A percentile compares a stretch with the other conserved stretches of the same genome.
These are phyloP conservation scores for Trypanosoma caninum DNA, from an alignment of 208 protist species.

Conservation along the genomic window DNA sequence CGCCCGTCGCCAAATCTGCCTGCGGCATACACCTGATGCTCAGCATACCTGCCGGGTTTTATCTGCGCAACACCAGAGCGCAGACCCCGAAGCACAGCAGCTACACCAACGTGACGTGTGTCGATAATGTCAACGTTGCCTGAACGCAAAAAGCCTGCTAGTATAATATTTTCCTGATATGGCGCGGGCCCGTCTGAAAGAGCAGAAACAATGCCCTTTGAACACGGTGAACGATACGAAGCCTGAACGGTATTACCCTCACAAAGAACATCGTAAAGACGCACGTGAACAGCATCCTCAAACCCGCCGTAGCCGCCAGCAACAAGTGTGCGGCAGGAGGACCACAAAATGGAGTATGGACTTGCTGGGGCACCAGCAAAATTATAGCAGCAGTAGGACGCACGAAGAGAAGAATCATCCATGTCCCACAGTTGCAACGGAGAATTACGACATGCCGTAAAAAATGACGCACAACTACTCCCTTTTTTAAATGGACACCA, in stretches of 20 bases:
- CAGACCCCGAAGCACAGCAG: slow-evolving; percentile 39
- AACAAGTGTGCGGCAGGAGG: slow-evolving; percentile 24
- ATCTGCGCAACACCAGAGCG: slow-evolving; percentile 23
- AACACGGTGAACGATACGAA: slow-evolving; percentile 34
- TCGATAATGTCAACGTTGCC: slow-evolving; percentile 63
- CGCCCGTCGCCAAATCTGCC: slow-evolving; percentile 36
- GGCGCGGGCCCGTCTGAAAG: slow-evolving; percentile 29
- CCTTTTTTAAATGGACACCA: slow-evolving; percentile 80
- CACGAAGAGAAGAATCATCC: slow-evolving; percentile 56
- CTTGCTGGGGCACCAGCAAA: slow-evolving; percentile 46
- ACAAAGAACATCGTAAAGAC: slow-evolving; percentile 60
- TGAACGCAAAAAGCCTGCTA: slow-evolving; percentile 53
- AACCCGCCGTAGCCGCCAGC: slow-evolving; percentile 69
- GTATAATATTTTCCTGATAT: slow-evolving; percentile 27
- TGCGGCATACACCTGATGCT: slow-evolving; percentile 36
- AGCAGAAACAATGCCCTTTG: slow-evolving; percentile 34
- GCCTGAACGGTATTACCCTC: slow-evolving; percentile 45
- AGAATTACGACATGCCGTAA: slow-evolving; percentile 44
- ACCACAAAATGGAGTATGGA: slow-evolving; percentile 48
- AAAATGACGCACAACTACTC: slow-evolving; percentile 40
- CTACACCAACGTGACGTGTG: slow-evolving; percentile 38
- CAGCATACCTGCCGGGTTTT: slow-evolving; percentile 1
- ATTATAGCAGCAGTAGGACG: slow-evolving; percentile 60
- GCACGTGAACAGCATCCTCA: slow-evolving; percentile 58
- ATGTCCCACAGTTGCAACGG: slow-evolving; percentile 82